Evolutionary conservation across 2,329 filamentous ascomycete genomes (phyloP), one percentile per base, ranked within the genome.

Genomic region (Pyrenophora graminea): DNA sequence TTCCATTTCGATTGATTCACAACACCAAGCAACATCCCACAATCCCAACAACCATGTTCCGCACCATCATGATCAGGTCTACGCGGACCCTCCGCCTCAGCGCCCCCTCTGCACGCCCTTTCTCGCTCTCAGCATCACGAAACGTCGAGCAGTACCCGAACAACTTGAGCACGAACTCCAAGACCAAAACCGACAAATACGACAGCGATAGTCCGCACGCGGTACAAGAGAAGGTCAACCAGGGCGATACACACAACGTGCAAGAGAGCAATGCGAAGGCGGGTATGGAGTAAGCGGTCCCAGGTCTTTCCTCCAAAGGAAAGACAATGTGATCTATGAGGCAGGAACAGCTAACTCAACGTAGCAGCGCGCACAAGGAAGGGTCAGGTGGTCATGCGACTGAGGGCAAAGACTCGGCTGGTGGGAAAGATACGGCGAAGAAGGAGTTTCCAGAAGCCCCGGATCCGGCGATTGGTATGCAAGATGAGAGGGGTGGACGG

Each of bases 401-500:
- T 0, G 64, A 70, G 32, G 53, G 71, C 27, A 67, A 50, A 18
- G 77, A 79, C 51, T 65, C 67, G 21, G 62, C 66, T 19, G 69
- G 71, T 19, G 72, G 67, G 25, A 69, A 62, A 39, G 56, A 63
- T 21, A 74, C 74, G 64, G 74, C 77, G 21, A 80, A 80, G 70
- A 64, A 76, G 46, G 77, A 79, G 46, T 70, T 75, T 47, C 78
- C 78, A 3, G 78, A 79, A 62, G 73, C 76, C 12, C 78, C 78
- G 1, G 77, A 75, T 41, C 65, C 68, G 41, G 72, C 72, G 5
- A 79, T 80, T 59, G 78, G 78, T 0, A 79, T 80, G 74, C 76
- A 80, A 63, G 77, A 80, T 62, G 78, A 80, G 71, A 68, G 77
- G 47, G 78, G 78, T 48, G 74, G 72, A 34, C 75, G 77, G 47